These are phyloP conservation scores for Pseudopediastrum boryanum DNA, from an alignment of 139 green algal genomes.

Conservation along the genomic window DNA sequence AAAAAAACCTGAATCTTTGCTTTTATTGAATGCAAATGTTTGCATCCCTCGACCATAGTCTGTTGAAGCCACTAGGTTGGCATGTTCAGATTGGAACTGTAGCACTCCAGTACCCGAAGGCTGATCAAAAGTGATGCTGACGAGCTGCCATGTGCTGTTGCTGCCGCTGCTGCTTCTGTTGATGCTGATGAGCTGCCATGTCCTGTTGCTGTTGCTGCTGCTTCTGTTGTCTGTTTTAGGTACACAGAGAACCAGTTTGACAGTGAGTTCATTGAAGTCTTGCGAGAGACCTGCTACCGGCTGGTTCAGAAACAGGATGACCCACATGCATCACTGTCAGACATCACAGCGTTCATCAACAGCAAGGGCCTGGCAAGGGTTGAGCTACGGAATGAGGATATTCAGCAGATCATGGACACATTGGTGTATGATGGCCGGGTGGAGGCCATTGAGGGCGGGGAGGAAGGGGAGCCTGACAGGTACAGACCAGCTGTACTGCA, in stretches of 20 bases:
- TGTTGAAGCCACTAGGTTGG: too few relatives aligned
- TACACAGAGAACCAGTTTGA: slow-evolving; percentile 94
- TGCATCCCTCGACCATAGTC: too few relatives aligned
- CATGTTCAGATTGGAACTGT: too few relatives aligned
- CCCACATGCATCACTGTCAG: slow-evolving; percentile 54
- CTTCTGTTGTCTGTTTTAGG: slow-evolving; percentile 50
- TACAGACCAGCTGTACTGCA: slow-evolving; percentile 41
- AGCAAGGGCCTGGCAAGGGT: slow-evolving; percentile 55
- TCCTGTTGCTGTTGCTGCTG: too few relatives aligned
- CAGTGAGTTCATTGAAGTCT: slow-evolving; percentile 81
- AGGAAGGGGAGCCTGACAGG: slow-evolving; percentile 37
- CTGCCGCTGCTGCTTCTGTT: too few relatives aligned
- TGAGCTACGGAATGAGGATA: slow-evolving; percentile 71
- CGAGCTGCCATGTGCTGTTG: too few relatives aligned
- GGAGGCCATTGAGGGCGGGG: slow-evolving; percentile 42
- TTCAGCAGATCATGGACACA: slow-evolving; percentile 75
- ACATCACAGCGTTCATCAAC: slow-evolving; percentile 67
- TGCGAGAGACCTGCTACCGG: slow-evolving; percentile 64
- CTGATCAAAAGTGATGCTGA: too few relatives aligned
- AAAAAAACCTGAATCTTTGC: too few relatives aligned
- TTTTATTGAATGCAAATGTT: too few relatives aligned
- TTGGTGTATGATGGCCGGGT: slow-evolving; percentile 79
- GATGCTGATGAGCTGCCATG: not conserved
- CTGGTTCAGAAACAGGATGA: slow-evolving; percentile 51
- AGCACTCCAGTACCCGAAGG: too few relatives aligned